Base-by-base conservation (phyloP, 495 filamentous ascomycete genomes). In the Hyaloscypha bicolor region DNA sequence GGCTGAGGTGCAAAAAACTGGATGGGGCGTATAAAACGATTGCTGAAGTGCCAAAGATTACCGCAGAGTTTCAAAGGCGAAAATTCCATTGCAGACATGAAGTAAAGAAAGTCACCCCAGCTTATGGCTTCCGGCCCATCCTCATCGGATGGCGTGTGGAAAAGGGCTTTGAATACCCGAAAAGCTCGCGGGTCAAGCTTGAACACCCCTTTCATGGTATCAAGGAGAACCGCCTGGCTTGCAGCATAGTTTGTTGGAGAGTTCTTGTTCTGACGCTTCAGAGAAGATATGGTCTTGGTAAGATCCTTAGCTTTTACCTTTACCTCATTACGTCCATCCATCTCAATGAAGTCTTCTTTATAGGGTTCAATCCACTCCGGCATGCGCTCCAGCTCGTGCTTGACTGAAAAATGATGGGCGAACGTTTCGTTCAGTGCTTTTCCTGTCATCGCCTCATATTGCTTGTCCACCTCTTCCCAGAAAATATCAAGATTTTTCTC, bases 1-100 rank as follows among this genome's bases (percentile, higher is more conserved):
- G 79, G 80, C 73, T 83, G 80, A 31, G 84, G 83, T 70, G 85
- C 82, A 62, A 85, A 81, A 52, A 85, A 83, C 56, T 80, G 83
- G 42, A 86, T 83, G n/a, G 76, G 79, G 0, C 80, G 64, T 62
- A 77, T 62, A 77, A 73, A 64, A 82, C 79, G 16, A 76, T 64
- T 9, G 51, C 74, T 66, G 65, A 85, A 86, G 21, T 82, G 77
- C 83, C 83, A 86, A 8, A 81, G 78, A 8, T 77, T 82, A 2
- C 85, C 84, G 62, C 85, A 81, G 0, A 86, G 76, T 65, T 86
- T 85, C 73, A 80, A 63, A 0, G 76, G 71, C 2, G 62, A 21
- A 55, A 86, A 83, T 14, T 82, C 82, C 1, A 75, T 77, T 2
- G 75, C 75, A 3, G 55, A 53, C 82, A 87, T 82, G 0, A 83